Evolutionary conservation across 2,329 filamentous ascomycete species (phyloP), one percentile per base, ranked within the genome.

Genomic region (Aspergillus awamori): DNA sequence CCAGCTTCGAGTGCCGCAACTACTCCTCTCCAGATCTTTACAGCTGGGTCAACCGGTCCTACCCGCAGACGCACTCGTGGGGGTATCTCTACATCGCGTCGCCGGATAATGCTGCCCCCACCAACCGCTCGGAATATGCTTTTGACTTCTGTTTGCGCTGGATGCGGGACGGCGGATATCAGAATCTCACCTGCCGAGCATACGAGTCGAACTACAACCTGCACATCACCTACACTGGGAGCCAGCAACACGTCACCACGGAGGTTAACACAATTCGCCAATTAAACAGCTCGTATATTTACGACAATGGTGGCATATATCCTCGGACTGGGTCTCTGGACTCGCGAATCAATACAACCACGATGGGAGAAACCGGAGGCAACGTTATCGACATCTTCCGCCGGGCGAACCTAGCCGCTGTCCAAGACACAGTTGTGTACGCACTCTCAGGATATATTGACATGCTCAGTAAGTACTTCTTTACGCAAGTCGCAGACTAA

Each of bases 41-140:
- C n/a, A 11, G n/a, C 38, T 55, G 53, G 53, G 53, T 47, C 53
- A 55, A 55, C 8, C 10, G 36, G 13, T 36, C 24, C 53, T 55
- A 55, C n/a, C 13, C 38, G 24, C 53, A 45, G 39, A 45, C 24
- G 2, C 38, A 7, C 26, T 22, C n/a, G 4, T 30, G 53, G n/a
- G 13, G 4, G 7, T 45, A 45, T 24, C 24, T 55, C 10, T 55
- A 55, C 39, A 15, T 55, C 15, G 53, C 53, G 24, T 55, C 53
- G 8, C 15, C n/a, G 4, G 39, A 47, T 26, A 45, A 22, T 8
- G n/a, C 36, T 15, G 53, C 53, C 4, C 53, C 39, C 39, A 55
- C n/a, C 10, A 53, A 53, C 51, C 17, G n/a, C 15, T 20, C 53
- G 8, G 10, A 55, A 17, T 24, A 10, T 8, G 4, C n/a, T 4